Conservation (phyloP, 306 rosid species). For the Herpetospermum pedunculosum region DNA sequence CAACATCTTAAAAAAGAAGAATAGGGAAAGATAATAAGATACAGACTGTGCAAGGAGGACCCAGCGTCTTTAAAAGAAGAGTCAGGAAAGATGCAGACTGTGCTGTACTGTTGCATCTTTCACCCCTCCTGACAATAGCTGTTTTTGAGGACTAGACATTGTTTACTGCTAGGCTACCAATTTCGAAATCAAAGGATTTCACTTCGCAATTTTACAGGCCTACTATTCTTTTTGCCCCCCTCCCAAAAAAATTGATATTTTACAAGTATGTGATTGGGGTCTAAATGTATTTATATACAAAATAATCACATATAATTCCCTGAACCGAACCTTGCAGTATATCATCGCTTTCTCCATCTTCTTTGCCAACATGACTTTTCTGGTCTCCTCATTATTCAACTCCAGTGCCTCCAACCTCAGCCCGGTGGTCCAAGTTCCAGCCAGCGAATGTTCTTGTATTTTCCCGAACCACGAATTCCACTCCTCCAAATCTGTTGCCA, state of each 20-base stretch:
- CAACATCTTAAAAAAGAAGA: neutral
- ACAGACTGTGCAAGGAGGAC: constrained; percentile 7
- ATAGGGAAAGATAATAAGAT: neutral
- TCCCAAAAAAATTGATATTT: neutral
- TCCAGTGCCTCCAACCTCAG: neutral
- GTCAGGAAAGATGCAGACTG: constrained; percentile 9
- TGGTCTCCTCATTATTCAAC: neutral
- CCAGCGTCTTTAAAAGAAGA: neutral
- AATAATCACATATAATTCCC: constrained; percentile 5
- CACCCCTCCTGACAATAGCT: neutral
- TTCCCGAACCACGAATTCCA: neutral
- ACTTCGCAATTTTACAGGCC: constrained; percentile 6
- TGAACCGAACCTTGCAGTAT: constrained; percentile 2
- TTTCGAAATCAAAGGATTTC: neutral
- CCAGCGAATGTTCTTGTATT: neutral
- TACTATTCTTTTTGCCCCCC: neutral
- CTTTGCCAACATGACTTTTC: neutral
- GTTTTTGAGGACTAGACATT: constrained; percentile 1
- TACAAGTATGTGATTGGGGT: neutral
- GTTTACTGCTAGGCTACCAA: neutral
- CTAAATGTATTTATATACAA: neutral
- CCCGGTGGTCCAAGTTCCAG: neutral
- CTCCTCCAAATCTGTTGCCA: neutral
- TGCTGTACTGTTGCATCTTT: constrained; percentile 4
- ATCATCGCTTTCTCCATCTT: neutral